phyloP scores from a whole-genome alignment of 2,329 filamentous ascomycete genomes.

The Thielaviopsis euricoi region DNA sequence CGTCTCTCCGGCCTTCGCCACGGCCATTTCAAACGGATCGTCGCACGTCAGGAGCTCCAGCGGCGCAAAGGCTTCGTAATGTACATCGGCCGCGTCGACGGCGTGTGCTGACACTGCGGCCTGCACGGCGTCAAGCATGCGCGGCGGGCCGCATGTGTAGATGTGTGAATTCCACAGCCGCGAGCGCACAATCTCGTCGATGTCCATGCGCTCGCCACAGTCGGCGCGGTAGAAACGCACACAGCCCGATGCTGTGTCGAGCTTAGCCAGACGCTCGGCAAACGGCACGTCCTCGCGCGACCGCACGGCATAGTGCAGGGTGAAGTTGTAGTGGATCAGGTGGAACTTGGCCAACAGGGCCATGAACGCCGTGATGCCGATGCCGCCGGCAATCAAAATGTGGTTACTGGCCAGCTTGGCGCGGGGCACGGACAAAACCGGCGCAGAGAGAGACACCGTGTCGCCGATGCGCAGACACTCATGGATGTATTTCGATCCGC shows the following conservation, averaged over 20 bases:
- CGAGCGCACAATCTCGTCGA: slow-evolving; percentile 26
- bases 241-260: slow-evolving; percentile 14
- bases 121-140: slow-evolving; percentile 37
- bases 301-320: slow-evolving; percentile 43
- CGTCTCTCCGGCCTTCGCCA: slow-evolving; percentile 23
- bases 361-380: slow-evolving; percentile 51
- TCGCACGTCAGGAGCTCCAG: slow-evolving; percentile 30
- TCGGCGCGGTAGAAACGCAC: slow-evolving; percentile 36
- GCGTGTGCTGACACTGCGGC: slow-evolving; percentile 24
- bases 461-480: slow-evolving; percentile 19
- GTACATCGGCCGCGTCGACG: slow-evolving; percentile 33
- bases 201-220: slow-evolving; percentile 34
- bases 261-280: slow-evolving; percentile 24
- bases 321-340: slow-evolving; percentile 30
- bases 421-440: slow-evolving; percentile 33
- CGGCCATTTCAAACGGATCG: slow-evolving; percentile 41
- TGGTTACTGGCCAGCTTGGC: slow-evolving; percentile 35
- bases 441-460: slow-evolving; percentile 33
- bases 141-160: slow-evolving; percentile 42
- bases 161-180: slow-evolving; percentile 38
- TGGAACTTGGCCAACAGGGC: slow-evolving; percentile 26
- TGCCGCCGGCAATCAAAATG: slow-evolving; percentile 46
- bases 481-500: slow-evolving; percentile 46
- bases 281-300: slow-evolving; percentile 37
- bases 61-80: slow-evolving; percentile 43